Evolutionary conservation across 495 filamentous ascomycete genomes (phyloP), one percentile per base, ranked within the genome.

Genomic region (Penicillium paxilli): DNA sequence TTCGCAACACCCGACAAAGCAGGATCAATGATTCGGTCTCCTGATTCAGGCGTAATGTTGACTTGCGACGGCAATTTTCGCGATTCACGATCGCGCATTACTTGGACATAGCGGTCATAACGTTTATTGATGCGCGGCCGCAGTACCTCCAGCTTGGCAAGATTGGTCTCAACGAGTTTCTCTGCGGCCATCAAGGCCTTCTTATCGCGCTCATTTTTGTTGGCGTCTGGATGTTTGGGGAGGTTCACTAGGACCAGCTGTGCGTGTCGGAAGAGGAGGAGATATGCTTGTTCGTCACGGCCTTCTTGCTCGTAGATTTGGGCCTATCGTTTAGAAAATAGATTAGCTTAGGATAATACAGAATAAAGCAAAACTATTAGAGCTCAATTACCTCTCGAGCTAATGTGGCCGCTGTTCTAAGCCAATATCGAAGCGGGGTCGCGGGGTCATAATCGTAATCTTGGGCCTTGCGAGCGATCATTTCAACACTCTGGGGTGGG

Each of bases 241-340:
- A 91, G 75, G 35, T 82, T 74, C 2, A 85, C 74, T 24, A 87
- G 72, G 4, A 89, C 77, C 6, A 97, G 80, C 44, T 81, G 79
- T 10, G 88, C 87, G 70, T 92, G 90, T 65, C 94, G 85, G 55
- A 92, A 87, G 8, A 96, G 80, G 16, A 97, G 77, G 20, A 97
- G 75, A 71, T 94, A 98, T 2, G 93, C 87, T 64, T 93, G 88
- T 52, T 92, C 82, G 44, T 91, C 79, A 72, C 96, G 89, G 51
- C 88, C 86, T 73, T 98, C 95, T 17, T 76, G 82, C 62, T 92
- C 81, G 68, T 96, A 96, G 56, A 91, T 90, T 10, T 76, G 74
- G 1, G 89, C 87, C 86, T 91, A 54, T 33, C 7, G 21, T 20
- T 25, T 60, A n/a, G 44, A 4, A 16, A 51, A 37, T 58, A 4